Evolutionary conservation across 495 filamentous ascomycete species (phyloP), one percentile per base, ranked within the genome.

Genomic region (Penicilliopsis zonata): DNA sequence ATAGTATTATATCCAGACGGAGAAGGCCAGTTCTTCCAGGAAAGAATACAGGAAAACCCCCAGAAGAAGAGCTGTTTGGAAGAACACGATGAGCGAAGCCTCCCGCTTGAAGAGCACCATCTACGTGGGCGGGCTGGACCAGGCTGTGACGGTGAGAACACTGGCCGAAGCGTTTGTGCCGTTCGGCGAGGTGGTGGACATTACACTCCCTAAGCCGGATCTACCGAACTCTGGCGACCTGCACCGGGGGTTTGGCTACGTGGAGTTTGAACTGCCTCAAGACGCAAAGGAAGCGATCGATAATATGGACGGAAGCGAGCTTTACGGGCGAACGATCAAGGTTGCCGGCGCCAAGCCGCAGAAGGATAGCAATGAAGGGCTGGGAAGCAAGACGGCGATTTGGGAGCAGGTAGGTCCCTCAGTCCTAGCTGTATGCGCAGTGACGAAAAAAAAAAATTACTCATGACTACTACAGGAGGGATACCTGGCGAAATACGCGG

Each of bases 361-460:
- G 40, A 94, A 93, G 68, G 85, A 88, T 31, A 70, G 69, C 30
- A 82, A 80, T 33, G 82, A 88, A 46, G 82, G 86, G 9, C 50
- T 99, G 8, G 87, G 88, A 18, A 85, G 80, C 59, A 92, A 85
- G 63, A 94, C 80, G n/a, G 92, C 90, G 6, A 70, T 99, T 37
- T 99, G 90, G 90, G 84, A 95, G 57, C 90, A 95, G 78, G 88
- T 94, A 63, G 28, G 74, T n/a, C n/a, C n/a, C n/a, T n/a, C n/a
- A n/a, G n/a, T n/a, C n/a, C n/a, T n/a, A n/a, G n/a, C n/a, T n/a
- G n/a, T n/a, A n/a, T n/a, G n/a, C n/a, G n/a, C n/a, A n/a, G n/a
- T n/a, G n/a, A n/a, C n/a, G n/a, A n/a, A n/a, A n/a, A n/a, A n/a
- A n/a, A n/a, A n/a, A n/a, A n/a, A n/a, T n/a, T n/a, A n/a, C n/a